phyloP scores from a whole-genome alignment of 768 basidiomycete species.

The Boletus huronensis region DNA sequence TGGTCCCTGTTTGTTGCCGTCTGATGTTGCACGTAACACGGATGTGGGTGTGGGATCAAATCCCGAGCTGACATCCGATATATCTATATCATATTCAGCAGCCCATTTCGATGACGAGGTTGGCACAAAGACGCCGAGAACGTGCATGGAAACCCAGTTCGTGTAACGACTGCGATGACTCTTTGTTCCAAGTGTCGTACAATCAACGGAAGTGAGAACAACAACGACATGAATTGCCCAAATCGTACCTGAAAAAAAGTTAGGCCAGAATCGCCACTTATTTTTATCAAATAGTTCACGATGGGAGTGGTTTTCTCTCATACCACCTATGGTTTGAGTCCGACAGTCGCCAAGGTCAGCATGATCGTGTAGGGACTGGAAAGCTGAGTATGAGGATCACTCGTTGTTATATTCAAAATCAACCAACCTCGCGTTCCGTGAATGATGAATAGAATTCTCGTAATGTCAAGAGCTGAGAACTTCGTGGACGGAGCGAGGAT shows the following conservation, averaged over 20 bases:
- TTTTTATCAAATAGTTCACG: conserved; percentile 5
- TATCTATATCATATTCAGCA: neutral
- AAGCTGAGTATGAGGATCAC: neutral
- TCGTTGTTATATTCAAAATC: neutral
- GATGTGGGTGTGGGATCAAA: neutral
- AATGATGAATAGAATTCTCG: rapidly evolving
- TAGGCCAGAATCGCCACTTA: neutral
- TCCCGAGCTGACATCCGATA: neutral
- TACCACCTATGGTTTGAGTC: neutral
- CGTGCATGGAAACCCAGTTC: conserved; percentile 10
- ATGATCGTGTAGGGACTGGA: conserved; percentile 7
- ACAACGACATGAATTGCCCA: no score
- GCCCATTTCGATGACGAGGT: conserved; percentile 6
- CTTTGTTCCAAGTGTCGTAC: neutral
- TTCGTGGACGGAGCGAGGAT: neutral
- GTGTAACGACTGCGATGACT: conserved; percentile 1
- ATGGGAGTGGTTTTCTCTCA: neutral
- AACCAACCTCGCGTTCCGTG: neutral
- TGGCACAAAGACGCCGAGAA: neutral
- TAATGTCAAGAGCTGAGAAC: neutral
- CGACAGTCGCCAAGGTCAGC: neutral
- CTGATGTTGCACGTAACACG: neutral
- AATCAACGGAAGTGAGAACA: neutral
- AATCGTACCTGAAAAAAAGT: conserved; percentile 1
- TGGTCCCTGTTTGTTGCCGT: no score